These are phyloP conservation scores for Schwanniomyces sp. DNA, from an alignment of 805 yeast genomes.

Conservation along the genomic window DNA sequence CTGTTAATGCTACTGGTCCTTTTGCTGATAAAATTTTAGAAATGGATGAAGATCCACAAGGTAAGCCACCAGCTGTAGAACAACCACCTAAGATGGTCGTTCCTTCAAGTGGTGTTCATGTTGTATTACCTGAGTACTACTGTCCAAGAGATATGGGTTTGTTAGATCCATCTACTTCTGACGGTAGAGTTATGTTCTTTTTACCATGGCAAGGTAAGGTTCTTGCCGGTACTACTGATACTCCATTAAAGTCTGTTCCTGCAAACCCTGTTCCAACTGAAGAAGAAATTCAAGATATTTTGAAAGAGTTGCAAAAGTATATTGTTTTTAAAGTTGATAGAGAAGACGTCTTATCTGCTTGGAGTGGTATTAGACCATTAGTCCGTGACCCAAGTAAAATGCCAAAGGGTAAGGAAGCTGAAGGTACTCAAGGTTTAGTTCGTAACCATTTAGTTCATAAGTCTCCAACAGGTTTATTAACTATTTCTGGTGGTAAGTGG, in stretches of 20 bases:
- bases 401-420: slow-evolving; percentile 42
- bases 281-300: slow-evolving; percentile 83
- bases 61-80: slow-evolving; percentile 55
- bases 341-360: slow-evolving; percentile 89
- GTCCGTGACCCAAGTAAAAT: slow-evolving; percentile 74
- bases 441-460: slow-evolving; percentile 82
- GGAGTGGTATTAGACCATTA: slow-evolving; percentile 96
- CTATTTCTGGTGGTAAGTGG: slow-evolving; percentile 98
- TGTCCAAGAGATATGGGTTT: slow-evolving; percentile 87
- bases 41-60: slow-evolving; percentile 75
- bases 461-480: slow-evolving; percentile 73
- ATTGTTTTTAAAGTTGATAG: slow-evolving; percentile 85
- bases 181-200: slow-evolving; percentile 95
- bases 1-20: slow-evolving; percentile 95
- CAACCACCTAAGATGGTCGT: slow-evolving; percentile 78
- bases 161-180: slow-evolving; percentile 87
- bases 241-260: slow-evolving; percentile 71
- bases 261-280: slow-evolving; percentile 82
- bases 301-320: slow-evolving; percentile 85
- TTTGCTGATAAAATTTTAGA: slow-evolving; percentile 80
- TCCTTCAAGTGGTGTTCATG: slow-evolving; percentile 92
- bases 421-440: slow-evolving; percentile 79
- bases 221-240: slow-evolving; percentile 94
- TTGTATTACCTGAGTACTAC: slow-evolving; percentile 88
- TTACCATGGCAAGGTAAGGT: slow-evolving; percentile 98